Conservation (phyloP, 805 yeast genomes). For the Teunomyces cretensis region DNA sequence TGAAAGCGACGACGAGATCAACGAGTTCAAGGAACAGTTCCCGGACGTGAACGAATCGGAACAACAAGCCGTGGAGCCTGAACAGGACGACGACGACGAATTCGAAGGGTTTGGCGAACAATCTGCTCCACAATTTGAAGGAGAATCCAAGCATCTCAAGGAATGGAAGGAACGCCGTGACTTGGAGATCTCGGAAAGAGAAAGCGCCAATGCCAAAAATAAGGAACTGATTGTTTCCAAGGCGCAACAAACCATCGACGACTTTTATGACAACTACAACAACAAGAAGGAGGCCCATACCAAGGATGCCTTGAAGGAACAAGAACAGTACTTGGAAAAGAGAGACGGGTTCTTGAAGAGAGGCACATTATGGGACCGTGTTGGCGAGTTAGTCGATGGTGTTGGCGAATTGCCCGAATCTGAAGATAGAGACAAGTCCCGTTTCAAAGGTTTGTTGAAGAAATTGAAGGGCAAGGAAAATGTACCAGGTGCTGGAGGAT, state of each 20-base stretch:
- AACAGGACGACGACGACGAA: slow-evolving; percentile 37
- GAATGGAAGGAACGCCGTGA: slow-evolving; percentile 85
- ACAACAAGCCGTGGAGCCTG: slow-evolving; percentile 11
- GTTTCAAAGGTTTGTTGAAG: slow-evolving; percentile 64
- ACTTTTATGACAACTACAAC: slow-evolving; percentile 89
- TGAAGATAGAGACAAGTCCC: slow-evolving; percentile 62
- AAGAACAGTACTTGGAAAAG: slow-evolving; percentile 66
- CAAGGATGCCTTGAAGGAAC: slow-evolving; percentile 63
- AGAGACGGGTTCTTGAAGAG: slow-evolving; percentile 62
- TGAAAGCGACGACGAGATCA: slow-evolving; percentile 45
- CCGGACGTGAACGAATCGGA: slow-evolving; percentile 49
- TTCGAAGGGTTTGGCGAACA: slow-evolving; percentile 31
- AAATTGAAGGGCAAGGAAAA: slow-evolving; percentile 66
- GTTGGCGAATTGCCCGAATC: slow-evolving; percentile 38
- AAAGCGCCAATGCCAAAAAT: slow-evolving; percentile 63
- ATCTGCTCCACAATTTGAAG: slow-evolving; percentile 17
- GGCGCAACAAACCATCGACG: slow-evolving; percentile 84
- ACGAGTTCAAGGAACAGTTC: slow-evolving; percentile 62
- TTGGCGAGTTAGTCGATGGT: slow-evolving; percentile 48
- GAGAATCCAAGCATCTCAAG: slow-evolving; percentile 50
- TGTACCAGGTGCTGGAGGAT: slow-evolving; percentile 78
- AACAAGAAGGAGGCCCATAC: slow-evolving; percentile 71
- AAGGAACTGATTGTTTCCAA: slow-evolving; percentile 66
- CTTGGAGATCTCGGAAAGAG: slow-evolving; percentile 77
- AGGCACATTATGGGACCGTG: slow-evolving; percentile 54